A percentile compares a stretch with the other conserved stretches of the same genome.
Conservation (phyloP, 2,329 filamentous ascomycete genomes). For the Zymoseptoria pseudotritici region DNA sequence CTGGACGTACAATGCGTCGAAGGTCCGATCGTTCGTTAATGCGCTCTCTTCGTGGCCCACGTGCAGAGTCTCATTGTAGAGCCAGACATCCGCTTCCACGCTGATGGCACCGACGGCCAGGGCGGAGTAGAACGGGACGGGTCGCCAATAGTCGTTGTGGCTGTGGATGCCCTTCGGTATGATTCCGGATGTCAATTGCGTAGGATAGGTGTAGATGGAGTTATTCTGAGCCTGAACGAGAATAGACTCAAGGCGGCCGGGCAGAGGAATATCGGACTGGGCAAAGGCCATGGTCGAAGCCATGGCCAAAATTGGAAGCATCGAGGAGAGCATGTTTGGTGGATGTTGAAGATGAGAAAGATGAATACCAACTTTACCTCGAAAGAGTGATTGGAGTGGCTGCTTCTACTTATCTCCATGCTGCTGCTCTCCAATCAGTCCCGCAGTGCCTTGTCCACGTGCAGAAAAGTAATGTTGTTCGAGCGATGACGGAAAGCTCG, state of each 20-base stretch:
- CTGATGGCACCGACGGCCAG: conserved; percentile 51
- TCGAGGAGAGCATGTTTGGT: conserved; percentile 9
- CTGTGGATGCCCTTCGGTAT: conserved; percentile 50
- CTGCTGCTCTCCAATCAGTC: background rate
- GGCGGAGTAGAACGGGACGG: conserved; percentile 43
- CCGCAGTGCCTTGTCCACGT: background rate
- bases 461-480: background rate
- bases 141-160: conserved; percentile 55
- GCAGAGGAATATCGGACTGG: conserved; percentile 33
- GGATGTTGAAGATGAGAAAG: background rate
- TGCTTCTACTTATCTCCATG: background rate
- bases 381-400: background rate
- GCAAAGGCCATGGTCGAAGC: conserved; percentile 10
- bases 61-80: conserved; percentile 49
- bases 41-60: conserved; percentile 51
- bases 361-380: background rate
- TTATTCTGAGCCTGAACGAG: conserved; percentile 47
- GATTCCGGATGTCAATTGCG: conserved; percentile 53
- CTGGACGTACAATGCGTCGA: conserved; percentile 52
- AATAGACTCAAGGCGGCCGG: conserved; percentile 47
- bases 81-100: conserved; percentile 56
- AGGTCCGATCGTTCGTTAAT: conserved; percentile 46
- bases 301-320: background rate
- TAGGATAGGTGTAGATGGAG: conserved; percentile 52
- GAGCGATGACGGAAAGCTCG: background rate